Base-by-base conservation (phyloP, 305 asterid genomes). In the Withania somnifera region DNA sequence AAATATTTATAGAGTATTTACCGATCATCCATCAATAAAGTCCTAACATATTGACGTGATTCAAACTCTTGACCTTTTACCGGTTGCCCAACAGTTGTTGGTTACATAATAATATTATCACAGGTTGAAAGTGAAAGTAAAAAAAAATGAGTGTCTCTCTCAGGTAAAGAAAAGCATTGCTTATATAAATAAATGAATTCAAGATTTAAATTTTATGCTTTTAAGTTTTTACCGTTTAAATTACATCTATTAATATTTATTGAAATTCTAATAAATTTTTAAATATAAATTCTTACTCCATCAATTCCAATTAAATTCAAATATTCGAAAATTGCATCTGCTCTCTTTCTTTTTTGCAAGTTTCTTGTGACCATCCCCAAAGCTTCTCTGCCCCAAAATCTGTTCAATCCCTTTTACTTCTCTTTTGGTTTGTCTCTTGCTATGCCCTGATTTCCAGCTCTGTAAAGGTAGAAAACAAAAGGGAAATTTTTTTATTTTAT, bases 291-390 rank as follows among this genome's bases (percentile, higher is more conserved):
- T 2, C 0, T 5, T 13, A 26, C 38, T 34, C 38, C 38, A 34
- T n/a, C n/a, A n/a, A n/a, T n/a, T n/a, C n/a, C n/a, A n/a, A n/a
- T n/a, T n/a, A n/a, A n/a, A n/a, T n/a, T n/a, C n/a, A n/a, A n/a
- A n/a, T n/a, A n/a, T n/a, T n/a, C n/a, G n/a, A n/a, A n/a, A 51
- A 5, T 51, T 52, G 8, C 22, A 15, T 17, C 11, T 0, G 7
- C 68, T 79, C 66, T 80, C 87, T 87, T 84, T 11, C 2, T 87
- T 86, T 90, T 91, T 88, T 91, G 91, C 93, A 92, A 86, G 90
- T 36, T 36, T 90, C 86, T 85, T 28, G 86, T 89, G 85, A 82
- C 83, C 83, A 69, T 76, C 84, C 53, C 4, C n/a, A 9, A 28
- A 52, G 34, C 22, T 71, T 75, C 1, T 81, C 38, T 47, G 63